A percentile compares a stretch with the other conserved stretches of the same genome.
Conservation (phyloP, 768 basidiomycete genomes). For the Serendipita sp. region DNA sequence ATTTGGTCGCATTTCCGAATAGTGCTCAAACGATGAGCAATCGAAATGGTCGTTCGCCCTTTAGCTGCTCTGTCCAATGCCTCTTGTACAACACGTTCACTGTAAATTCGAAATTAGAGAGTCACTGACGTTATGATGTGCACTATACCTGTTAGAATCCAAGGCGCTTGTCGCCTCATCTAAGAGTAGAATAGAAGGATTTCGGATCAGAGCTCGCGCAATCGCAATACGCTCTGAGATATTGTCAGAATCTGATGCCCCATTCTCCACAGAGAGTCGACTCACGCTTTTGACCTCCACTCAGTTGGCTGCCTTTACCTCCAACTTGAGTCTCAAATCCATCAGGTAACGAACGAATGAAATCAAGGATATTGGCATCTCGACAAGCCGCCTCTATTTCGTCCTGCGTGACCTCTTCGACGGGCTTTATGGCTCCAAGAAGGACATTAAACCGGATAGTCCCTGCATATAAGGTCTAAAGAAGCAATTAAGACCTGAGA, state of each 20-base stretch:
- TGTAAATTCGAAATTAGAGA: no score
- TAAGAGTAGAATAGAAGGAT: slow-evolving; percentile 74
- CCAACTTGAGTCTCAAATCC: slow-evolving; percentile 88
- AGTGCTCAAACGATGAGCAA: slow-evolving; percentile 85
- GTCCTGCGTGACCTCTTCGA: slow-evolving; percentile 63
- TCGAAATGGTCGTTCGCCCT: slow-evolving; percentile 87
- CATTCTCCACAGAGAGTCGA: no score
- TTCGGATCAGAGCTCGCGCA: slow-evolving; percentile 78
- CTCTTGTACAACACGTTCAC: slow-evolving; percentile 83
- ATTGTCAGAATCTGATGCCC: no score
- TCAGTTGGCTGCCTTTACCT: slow-evolving; percentile 78
- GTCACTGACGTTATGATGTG: no score
- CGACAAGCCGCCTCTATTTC: slow-evolving; percentile 77
- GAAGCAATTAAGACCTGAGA: not conserved
- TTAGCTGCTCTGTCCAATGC: slow-evolving; percentile 85
- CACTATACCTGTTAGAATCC: slow-evolving; percentile 50
- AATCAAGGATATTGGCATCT: slow-evolving; percentile 82
- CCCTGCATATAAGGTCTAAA: slow-evolving; percentile 67
- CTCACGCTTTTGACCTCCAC: slow-evolving; percentile 64
- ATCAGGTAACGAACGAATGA: slow-evolving; percentile 68
- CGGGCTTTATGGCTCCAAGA: slow-evolving; percentile 66
- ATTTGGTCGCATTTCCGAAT: slow-evolving; percentile 80
- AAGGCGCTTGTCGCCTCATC: slow-evolving; percentile 88
- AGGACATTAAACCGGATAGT: slow-evolving; percentile 83
- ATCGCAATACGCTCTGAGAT: slow-evolving; percentile 49